Evolutionary conservation across 1,139 yeast genomes (phyloP).

Genomic region (Wickerhamiella pararugosa): DNA sequence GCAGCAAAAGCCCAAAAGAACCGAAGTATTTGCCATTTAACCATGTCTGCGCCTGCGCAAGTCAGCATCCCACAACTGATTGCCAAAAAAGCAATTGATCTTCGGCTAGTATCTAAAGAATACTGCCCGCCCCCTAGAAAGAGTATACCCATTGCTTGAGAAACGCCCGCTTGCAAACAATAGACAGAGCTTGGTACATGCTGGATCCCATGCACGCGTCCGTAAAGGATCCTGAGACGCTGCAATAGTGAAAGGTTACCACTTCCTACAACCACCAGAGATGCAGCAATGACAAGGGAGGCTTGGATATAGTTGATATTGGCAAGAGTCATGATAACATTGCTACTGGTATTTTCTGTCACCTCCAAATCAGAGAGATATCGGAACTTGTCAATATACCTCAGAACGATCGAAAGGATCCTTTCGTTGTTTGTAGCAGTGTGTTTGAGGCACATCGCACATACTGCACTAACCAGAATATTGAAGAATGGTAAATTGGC

Average conservation of each 20-base stretch:
- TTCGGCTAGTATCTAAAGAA: conserved; percentile 60
- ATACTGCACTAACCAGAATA: conserved; percentile 58
- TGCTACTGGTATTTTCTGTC: conserved; percentile 30
- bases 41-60: conserved; percentile 28
- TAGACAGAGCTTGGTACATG: conserved; percentile 20
- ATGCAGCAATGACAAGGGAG: conserved; percentile 44
- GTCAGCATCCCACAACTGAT: conserved; percentile 60
- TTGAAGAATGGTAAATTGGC: conserved; percentile 53
- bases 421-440: conserved; percentile 51
- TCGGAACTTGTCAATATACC: conserved; percentile 47
- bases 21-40: conserved; percentile 71
- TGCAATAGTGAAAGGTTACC: conserved; percentile 74
- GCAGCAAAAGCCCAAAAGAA: conserved; percentile 87
- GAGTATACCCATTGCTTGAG: conserved; percentile 72
- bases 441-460: conserved; percentile 59
- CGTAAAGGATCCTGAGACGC: conserved; percentile 56
- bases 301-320: conserved; percentile 46
- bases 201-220: conserved; percentile 30
- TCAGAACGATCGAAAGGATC: conserved; percentile 47
- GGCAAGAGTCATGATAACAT: conserved; percentile 42
- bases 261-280: conserved; percentile 78
- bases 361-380: conserved; percentile 31
- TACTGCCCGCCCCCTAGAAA: conserved; percentile 90
- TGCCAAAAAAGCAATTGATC: conserved; percentile 44
- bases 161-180: conserved; percentile 67